Conservation (phyloP, 2,329 filamentous ascomycete genomes). For the Colletotrichum simmondsii region DNA sequence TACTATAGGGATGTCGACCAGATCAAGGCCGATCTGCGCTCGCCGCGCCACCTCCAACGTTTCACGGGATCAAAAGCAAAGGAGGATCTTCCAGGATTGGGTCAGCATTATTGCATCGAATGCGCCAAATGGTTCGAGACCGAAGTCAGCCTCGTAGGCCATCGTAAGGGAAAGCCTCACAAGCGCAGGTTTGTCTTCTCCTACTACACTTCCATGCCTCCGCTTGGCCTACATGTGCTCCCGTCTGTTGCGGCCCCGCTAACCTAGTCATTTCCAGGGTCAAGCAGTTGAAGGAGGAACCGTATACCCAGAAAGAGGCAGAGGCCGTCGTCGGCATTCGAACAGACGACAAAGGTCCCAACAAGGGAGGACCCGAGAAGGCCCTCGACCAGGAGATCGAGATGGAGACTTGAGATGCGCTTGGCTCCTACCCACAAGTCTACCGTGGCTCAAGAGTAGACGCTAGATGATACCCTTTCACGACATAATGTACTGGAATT, state of each 20-base stretch:
- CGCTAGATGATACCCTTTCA: slow-evolving; percentile 29
- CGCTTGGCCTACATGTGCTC: background rate
- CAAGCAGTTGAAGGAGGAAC: slow-evolving; percentile 83
- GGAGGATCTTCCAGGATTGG: slow-evolving; percentile 90
- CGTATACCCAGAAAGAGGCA: slow-evolving; percentile 87
- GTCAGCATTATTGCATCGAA: slow-evolving; percentile 87
- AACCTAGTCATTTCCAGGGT: slow-evolving; percentile 62
- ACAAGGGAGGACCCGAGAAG: slow-evolving; percentile 39
- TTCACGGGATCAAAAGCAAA: slow-evolving; percentile 82
- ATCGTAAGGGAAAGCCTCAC: slow-evolving; percentile 90
- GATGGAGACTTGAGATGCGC: slow-evolving; percentile 36
- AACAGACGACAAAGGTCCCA: slow-evolving; percentile 70
- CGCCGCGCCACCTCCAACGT: slow-evolving; percentile 81
- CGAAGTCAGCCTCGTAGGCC: slow-evolving; percentile 78
- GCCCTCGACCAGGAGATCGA: slow-evolving; percentile 52
- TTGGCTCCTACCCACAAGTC: background rate
- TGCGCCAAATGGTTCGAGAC: slow-evolving; percentile 98
- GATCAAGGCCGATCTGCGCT: slow-evolving; percentile 83
- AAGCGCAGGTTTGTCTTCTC: slow-evolving; percentile 76
- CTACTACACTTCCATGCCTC: background rate
- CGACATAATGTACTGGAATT: slow-evolving; percentile 13
- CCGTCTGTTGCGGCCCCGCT: background rate
- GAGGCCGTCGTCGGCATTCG: slow-evolving; percentile 81
- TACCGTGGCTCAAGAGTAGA: slow-evolving; percentile 13
- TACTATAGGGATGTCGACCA: slow-evolving; percentile 87